Evolutionary conservation across 2,329 filamentous ascomycete species (phyloP).

Genomic region (Colletotrichum aenigma): DNA sequence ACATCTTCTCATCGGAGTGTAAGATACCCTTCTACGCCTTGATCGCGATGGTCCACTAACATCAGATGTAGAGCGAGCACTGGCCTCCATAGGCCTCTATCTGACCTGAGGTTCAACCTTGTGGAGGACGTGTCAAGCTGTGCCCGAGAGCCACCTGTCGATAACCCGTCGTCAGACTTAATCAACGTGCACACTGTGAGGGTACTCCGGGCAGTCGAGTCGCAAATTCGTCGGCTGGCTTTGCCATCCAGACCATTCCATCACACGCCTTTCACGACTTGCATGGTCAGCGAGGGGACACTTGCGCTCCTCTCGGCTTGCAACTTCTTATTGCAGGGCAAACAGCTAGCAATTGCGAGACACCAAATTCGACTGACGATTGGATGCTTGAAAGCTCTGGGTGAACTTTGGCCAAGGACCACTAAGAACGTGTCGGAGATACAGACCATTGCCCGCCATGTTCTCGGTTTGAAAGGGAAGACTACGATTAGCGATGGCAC

Average conservation of each 20-base stretch:
- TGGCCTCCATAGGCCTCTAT: conserved; percentile 41
- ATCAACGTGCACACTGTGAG: conserved; percentile 43
- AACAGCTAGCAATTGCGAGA: conserved; percentile 37
- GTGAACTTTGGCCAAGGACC: conserved; percentile 39
- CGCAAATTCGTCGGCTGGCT: conserved; percentile 40
- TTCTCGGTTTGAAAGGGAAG: conserved; percentile 19
- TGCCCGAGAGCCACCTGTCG: conserved; percentile 24
- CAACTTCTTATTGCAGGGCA: conserved; percentile 33
- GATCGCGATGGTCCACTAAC: not conserved
- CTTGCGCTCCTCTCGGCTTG: conserved; percentile 41
- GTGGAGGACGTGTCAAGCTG: conserved; percentile 43
- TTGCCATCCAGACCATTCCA: conserved; percentile 35
- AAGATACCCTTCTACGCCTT: not conserved
- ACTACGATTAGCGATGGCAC: too few species aligned
- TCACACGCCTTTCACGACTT: conserved; percentile 43
- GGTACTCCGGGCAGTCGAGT: conserved; percentile 39
- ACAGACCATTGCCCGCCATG: conserved; percentile 40
- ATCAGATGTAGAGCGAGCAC: conserved; percentile 32
- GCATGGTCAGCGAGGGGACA: conserved; percentile 43
- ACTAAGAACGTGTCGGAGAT: conserved; percentile 41
- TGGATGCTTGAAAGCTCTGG: conserved; percentile 41
- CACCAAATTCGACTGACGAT: conserved; percentile 45
- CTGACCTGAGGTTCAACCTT: conserved; percentile 40
- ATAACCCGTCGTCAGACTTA: conserved; percentile 24
- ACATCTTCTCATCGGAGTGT: conserved; percentile 28